Evolutionary conservation across 305 asterid species (phyloP).

Genomic region (Fraxinus nigra): DNA sequence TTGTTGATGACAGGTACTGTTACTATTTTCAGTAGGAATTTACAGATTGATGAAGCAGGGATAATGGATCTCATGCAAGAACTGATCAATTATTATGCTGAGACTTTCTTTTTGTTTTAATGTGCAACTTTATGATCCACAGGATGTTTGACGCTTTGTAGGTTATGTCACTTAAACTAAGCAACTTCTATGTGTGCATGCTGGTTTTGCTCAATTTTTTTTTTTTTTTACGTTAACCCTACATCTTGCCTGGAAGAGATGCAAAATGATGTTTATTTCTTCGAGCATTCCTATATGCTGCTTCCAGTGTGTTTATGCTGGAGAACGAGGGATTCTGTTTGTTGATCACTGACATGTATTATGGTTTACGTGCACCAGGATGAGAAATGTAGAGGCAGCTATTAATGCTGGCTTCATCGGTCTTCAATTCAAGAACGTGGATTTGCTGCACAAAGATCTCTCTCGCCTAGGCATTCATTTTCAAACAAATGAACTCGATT

Average conservation of each 20-base stretch:
- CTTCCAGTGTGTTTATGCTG: background rate
- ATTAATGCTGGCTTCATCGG: constrained; percentile 58
- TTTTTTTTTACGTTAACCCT: background rate
- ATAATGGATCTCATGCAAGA: background rate
- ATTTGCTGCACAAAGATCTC: constrained; percentile 54
- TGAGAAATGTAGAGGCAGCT: constrained; percentile 80
- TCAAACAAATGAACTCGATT: constrained; percentile 27
- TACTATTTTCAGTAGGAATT: background rate
- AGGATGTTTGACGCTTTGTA: background rate
- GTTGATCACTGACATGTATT: constrained; percentile 4
- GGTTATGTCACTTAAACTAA: background rate
- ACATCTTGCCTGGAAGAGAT: background rate
- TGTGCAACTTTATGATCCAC: background rate
- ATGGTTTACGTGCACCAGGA: constrained; percentile 36
- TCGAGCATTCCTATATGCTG: background rate
- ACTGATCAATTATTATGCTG: background rate
- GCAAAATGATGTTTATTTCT: background rate
- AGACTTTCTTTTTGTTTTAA: background rate
- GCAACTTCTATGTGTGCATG: background rate
- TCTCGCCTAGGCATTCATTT: constrained; percentile 43
- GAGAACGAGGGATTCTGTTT: background rate
- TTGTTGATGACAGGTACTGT: constrained; percentile 84
- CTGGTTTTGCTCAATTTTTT: background rate
- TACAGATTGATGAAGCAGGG: background rate
- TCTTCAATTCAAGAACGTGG: constrained; percentile 66